Base-by-base conservation (phyloP, 2,329 filamentous ascomycete species). In the Cladosporium cucumerinum region DNA sequence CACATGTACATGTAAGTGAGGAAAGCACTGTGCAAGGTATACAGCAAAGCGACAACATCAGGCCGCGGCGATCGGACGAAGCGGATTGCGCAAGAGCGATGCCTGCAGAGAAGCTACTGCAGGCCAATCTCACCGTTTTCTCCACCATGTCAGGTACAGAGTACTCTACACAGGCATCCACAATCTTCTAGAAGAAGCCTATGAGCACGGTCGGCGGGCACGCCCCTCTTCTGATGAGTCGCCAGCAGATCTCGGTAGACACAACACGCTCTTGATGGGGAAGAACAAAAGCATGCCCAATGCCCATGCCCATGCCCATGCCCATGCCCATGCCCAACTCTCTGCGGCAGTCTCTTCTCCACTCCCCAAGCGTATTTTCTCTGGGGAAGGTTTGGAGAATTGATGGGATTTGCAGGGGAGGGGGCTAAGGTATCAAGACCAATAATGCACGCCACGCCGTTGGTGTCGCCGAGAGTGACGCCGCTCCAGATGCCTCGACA, bases 401-500 rank as follows among this genome's bases (percentile, higher is more conserved):
- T 21, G 58, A 46, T 62, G 60, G 49, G 49, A 34, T 28, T 30
- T 39, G n/a, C 51, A n/a, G 21, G 26, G n/a, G n/a, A n/a, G n/a
- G n/a, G n/a, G 18, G 32, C 54, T 23, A 39, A 34, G 32, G 32
- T 16, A 10, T 5, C 5, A 12, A 12, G 32, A 34, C 54, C 43
- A n/a, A 61, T 61, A n/a, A 61, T 61, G 59, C 59, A 52, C 58
- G 48, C 49, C 49, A 62, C 43, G 60, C 60, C 60, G 60, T 62
- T 62, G 60, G 32, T 52, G 46, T 54, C 59, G 49, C 60, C 60
- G 60, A 62, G 49, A 62, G 49, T 46, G 48, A 25, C 21, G 32
- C 60, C 60, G 60, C 60, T 52, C 60, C 60, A 62, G 49, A 39
- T 23, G 12, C 10, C 8, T 46, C n/a, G 39, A 46, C 5, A 11